A percentile compares a stretch with the other conserved stretches of the same genome.
phyloP scores from a whole-genome alignment of 306 rosid species.

The Albizia julibrissin region DNA sequence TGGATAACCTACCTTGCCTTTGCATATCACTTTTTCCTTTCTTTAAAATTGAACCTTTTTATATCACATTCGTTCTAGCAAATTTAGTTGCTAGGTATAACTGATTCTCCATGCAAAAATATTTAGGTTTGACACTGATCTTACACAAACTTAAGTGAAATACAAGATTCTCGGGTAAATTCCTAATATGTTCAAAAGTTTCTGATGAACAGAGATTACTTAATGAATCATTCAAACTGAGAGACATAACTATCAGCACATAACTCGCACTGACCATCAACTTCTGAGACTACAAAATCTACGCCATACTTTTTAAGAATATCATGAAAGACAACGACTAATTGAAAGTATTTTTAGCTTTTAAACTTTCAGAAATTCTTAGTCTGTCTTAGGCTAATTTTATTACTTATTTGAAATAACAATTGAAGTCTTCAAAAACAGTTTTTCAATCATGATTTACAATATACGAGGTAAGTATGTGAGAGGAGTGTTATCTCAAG shows the following conservation, averaged over 20 bases:
- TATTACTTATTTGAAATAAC: too few relatives aligned
- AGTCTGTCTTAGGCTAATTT: neutral
- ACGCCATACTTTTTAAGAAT: neutral
- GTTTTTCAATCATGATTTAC: too few relatives aligned
- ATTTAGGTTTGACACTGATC: constrained; percentile 11
- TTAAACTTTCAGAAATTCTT: neutral
- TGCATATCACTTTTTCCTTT: neutral
- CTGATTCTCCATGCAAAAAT: neutral
- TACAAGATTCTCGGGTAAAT: neutral
- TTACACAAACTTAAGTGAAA: neutral
- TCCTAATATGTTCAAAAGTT: neutral
- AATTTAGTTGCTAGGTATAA: neutral
- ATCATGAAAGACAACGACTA: neutral
- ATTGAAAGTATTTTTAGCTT: constrained; percentile 4
- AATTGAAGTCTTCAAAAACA: too few relatives aligned
- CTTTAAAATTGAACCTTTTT: neutral
- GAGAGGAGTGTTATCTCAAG: too few relatives aligned
- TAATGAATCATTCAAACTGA: neutral
- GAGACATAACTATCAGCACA: neutral
- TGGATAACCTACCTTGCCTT: constrained; percentile 10
- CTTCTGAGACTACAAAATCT: neutral
- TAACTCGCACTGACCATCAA: neutral
- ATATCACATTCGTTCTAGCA: neutral
- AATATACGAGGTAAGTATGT: too few relatives aligned
- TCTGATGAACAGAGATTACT: neutral